Evolutionary conservation across 768 basidiomycete species (phyloP).

Genomic region (Gymnopilus dilepis): DNA sequence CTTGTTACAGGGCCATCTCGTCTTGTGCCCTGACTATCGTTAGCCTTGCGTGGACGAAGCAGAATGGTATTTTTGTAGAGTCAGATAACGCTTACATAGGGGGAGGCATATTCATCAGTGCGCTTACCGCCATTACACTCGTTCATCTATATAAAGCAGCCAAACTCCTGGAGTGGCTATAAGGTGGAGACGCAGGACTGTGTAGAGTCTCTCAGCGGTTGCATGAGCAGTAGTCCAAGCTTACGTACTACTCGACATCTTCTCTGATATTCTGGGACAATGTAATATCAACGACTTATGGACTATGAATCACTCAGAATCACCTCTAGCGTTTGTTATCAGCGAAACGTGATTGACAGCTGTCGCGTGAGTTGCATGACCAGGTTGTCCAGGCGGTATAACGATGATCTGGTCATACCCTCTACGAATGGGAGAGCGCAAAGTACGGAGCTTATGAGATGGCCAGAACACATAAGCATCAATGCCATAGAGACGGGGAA

Average conservation of each 20-base stretch:
- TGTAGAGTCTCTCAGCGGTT: neutral
- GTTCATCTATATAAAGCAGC: slow-evolving; percentile 16
- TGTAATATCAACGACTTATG: too few species aligned
- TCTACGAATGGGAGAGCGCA: too few species aligned
- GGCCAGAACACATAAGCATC: too few species aligned
- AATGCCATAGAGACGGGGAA: too few species aligned
- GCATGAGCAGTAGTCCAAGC: neutral
- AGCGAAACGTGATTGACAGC: neutral
- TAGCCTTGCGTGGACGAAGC: slow-evolving; percentile 15
- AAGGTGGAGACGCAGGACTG: neutral
- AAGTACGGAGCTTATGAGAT: too few species aligned
- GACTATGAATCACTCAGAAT: too few species aligned
- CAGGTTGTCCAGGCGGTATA: too few species aligned
- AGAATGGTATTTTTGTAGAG: neutral
- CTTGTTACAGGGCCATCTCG: slow-evolving; percentile 8
- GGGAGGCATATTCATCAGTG: slow-evolving; percentile 15
- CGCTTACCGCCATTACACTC: neutral
- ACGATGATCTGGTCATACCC: too few species aligned
- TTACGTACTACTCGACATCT: neutral
- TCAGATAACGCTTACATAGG: neutral
- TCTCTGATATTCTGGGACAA: too few species aligned
- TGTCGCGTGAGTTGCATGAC: neutral
- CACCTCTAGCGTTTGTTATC: neutral
- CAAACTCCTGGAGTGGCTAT: neutral
- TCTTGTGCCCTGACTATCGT: slow-evolving; percentile 13